phyloP scores from a whole-genome alignment of 805 yeast genomes.

The Dipodascus albidus region DNA sequence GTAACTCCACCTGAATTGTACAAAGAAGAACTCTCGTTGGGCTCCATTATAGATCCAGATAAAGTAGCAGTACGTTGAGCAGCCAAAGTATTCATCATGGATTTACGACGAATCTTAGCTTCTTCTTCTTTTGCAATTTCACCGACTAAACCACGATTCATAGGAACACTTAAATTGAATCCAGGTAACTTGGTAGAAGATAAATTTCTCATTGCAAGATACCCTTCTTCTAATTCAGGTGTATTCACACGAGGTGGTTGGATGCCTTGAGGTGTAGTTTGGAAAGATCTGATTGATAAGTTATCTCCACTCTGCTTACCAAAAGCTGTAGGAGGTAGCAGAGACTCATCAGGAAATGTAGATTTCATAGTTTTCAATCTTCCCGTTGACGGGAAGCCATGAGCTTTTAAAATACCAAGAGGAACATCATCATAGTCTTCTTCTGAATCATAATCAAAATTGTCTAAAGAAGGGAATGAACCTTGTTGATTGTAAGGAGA shows the following conservation, averaged over 20 bases:
- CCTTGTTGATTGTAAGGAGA: slow-evolving; percentile 1
- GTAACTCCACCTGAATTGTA: slow-evolving; percentile 7
- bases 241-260: slow-evolving; percentile 1
- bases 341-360: slow-evolving; percentile 8
- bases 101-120: slow-evolving; percentile 20
- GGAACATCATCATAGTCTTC: slow-evolving; percentile 32
- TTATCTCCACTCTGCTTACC: slow-evolving; percentile 6
- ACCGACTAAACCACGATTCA: slow-evolving; percentile 28
- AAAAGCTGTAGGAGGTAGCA: slow-evolving; percentile 1
- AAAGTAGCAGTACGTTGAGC: slow-evolving; percentile 6
- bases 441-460: slow-evolving; percentile 20
- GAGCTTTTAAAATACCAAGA: slow-evolving; percentile 29
- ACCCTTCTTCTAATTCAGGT: slow-evolving; percentile 3
- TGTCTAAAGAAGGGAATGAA: slow-evolving; percentile 5
- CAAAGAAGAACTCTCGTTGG: slow-evolving; percentile 7
- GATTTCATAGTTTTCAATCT: slow-evolving; percentile 12
- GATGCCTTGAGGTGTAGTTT: slow-evolving; percentile 3
- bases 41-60: neutral
- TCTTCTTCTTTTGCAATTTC: slow-evolving; percentile 31
- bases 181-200: neutral
- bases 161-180: slow-evolving; percentile 4
- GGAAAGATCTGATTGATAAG: slow-evolving; percentile 10
- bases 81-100: slow-evolving; percentile 7
- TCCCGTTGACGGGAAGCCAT: slow-evolving; percentile 24
- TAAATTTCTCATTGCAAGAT: neutral